Evolutionary conservation across 179 eudicot species (phyloP).

Genomic region (Kewa caespitosa): DNA sequence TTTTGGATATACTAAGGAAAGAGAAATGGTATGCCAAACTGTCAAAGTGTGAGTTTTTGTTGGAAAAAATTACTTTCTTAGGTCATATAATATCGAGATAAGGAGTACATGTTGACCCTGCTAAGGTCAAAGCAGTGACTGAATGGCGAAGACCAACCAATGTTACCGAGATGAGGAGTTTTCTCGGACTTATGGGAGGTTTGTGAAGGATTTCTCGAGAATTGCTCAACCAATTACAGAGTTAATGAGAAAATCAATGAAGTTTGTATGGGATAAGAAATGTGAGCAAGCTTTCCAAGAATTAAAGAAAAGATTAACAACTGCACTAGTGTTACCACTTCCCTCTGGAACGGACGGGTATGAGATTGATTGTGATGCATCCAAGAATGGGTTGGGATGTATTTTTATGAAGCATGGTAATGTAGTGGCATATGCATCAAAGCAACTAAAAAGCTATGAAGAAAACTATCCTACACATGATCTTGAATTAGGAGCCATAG

Average conservation of each 20-base stretch:
- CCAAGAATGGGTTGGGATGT: constrained; percentile 3
- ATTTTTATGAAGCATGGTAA: not conserved
- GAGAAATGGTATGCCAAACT: not conserved
- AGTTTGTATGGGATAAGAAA: not conserved
- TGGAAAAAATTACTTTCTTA: not conserved
- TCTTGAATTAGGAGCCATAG: not conserved
- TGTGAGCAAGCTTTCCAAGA: not conserved
- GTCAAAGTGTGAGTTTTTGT: not conserved
- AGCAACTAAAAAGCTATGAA: not conserved
- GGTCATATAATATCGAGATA: not conserved
- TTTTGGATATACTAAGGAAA: not conserved
- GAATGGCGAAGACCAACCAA: not conserved
- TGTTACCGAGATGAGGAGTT: not conserved
- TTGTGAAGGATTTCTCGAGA: not conserved
- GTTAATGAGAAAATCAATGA: not conserved
- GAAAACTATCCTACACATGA: not conserved
- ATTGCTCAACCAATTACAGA: not conserved
- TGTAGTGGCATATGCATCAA: not conserved
- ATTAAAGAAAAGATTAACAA: not conserved
- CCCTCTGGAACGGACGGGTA: not conserved
- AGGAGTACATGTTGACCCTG: not conserved
- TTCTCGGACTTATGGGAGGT: not conserved
- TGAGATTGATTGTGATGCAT: not conserved
- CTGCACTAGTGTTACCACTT: not conserved
- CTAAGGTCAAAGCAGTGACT: not conserved